These are phyloP conservation scores for Paracoccidioides brasiliensis DNA, from an alignment of 2,329 filamentous ascomycete species.

Conservation along the genomic window DNA sequence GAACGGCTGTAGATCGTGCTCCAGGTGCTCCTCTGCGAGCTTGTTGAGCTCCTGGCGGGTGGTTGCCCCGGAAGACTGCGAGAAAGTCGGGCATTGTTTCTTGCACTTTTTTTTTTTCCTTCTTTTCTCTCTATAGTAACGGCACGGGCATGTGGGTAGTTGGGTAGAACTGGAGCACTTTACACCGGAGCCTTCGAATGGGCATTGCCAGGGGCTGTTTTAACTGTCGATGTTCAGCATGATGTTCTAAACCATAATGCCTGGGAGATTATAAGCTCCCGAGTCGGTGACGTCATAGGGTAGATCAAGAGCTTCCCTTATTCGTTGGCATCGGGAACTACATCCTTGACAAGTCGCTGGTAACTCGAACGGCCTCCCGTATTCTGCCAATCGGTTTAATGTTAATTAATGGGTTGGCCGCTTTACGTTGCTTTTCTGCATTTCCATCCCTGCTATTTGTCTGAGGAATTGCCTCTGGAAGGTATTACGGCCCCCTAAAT, in stretches of 20 bases:
- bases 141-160: not conserved
- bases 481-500: no score
- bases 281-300: not conserved
- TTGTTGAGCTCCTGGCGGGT: conserved; percentile 38
- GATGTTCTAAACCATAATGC: not conserved
- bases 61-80: conserved; percentile 34
- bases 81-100: conserved; percentile 31
- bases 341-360: no score
- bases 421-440: no score
- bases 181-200: not conserved
- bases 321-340: no score
- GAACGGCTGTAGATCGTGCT: conserved; percentile 43
- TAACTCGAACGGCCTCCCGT: no score
- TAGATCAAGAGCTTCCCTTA: not conserved
- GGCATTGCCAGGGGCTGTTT: not conserved
- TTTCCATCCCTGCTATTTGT: no score
- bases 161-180: not conserved
- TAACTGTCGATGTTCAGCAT: not conserved
- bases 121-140: not conserved
- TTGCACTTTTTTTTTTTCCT: not conserved
- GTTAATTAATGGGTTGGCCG: no score
- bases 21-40: conserved; percentile 45
- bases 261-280: not conserved
- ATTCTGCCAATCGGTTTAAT: no score
- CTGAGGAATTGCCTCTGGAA: no score